Conservation (phyloP, 495 filamentous ascomycete species). For the Daldinia concentrica region DNA sequence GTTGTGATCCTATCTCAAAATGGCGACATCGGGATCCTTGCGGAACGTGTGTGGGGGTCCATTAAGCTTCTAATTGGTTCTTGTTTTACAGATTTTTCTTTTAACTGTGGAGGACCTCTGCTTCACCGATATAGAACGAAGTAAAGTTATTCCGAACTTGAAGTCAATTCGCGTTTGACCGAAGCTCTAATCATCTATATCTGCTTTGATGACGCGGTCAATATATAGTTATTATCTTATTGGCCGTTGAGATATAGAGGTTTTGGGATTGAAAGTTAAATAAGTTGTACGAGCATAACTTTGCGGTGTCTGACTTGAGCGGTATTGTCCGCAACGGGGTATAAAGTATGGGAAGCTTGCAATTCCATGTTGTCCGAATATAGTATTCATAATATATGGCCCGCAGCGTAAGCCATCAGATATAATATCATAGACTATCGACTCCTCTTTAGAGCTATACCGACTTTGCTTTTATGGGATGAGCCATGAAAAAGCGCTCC, state of each 20-base stretch:
- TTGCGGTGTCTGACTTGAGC: background rate
- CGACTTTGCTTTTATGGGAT: background rate
- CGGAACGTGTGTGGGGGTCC: constrained; percentile 30
- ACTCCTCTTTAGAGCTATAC: constrained; percentile 1
- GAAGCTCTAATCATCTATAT: background rate
- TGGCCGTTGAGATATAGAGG: background rate
- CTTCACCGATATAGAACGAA: constrained; percentile 6
- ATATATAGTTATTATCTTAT: background rate
- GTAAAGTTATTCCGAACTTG: constrained; percentile 2
- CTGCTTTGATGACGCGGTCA: background rate
- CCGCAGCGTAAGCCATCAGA: background rate
- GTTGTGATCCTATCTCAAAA: constrained; percentile 32
- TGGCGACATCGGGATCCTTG: constrained; percentile 34
- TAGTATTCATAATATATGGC: background rate
- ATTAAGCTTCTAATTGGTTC: constrained; percentile 43
- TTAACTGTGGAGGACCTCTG: background rate
- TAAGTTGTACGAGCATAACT: background rate
- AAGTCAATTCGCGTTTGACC: background rate
- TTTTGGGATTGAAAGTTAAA: background rate
- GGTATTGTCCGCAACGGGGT: background rate
- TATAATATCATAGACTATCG: background rate
- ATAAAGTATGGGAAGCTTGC: background rate
- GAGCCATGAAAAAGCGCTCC: background rate
- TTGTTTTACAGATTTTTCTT: constrained; percentile 12
- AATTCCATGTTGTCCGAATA: background rate